Conservation (phyloP, 2,329 filamentous ascomycete species). For the Pezicula radicicola region DNA sequence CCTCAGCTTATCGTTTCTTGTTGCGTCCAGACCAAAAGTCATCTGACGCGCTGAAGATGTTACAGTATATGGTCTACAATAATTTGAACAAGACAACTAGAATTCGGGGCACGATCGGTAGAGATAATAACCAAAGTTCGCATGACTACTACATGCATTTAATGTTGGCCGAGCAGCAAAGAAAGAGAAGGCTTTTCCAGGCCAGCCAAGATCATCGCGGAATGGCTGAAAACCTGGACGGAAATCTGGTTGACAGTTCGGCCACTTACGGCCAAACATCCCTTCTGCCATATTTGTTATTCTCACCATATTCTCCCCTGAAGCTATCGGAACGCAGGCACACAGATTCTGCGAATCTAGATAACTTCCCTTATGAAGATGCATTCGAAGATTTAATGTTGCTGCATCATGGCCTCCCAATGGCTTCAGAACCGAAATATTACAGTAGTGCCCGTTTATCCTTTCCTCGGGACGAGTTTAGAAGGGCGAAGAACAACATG, state of each 20-base stretch:
- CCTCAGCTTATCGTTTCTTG: conserved; percentile 2
- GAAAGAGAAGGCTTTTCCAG: background rate
- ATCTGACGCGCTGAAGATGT: conserved; percentile 7
- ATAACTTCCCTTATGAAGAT: conserved; percentile 21
- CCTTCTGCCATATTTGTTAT: conserved; percentile 28
- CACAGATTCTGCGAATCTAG: background rate
- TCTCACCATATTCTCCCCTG: conserved; percentile 29
- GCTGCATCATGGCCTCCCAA: conserved; percentile 6
- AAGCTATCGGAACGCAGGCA: conserved; percentile 9
- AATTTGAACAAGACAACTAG: conserved; percentile 10
- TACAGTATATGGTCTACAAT: conserved; percentile 14
- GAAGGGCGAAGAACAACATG: background rate
- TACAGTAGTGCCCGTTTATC: background rate
- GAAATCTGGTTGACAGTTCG: no score
- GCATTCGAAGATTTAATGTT: conserved; percentile 29
- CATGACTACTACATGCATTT: no score
- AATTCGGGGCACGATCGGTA: no score
- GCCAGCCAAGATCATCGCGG: conserved; percentile 9
- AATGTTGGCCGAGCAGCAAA: background rate
- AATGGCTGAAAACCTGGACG: no score
- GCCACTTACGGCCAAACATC: conserved; percentile 10
- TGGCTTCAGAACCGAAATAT: background rate
- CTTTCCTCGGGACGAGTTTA: background rate
- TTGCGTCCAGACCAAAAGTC: conserved; percentile 3
- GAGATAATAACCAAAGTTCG: no score